Percentiles rank a stretch among this genome's conserved stretches.
phyloP scores from a whole-genome alignment of 306 rosid species.

The Pachyrhizus erosus region DNA sequence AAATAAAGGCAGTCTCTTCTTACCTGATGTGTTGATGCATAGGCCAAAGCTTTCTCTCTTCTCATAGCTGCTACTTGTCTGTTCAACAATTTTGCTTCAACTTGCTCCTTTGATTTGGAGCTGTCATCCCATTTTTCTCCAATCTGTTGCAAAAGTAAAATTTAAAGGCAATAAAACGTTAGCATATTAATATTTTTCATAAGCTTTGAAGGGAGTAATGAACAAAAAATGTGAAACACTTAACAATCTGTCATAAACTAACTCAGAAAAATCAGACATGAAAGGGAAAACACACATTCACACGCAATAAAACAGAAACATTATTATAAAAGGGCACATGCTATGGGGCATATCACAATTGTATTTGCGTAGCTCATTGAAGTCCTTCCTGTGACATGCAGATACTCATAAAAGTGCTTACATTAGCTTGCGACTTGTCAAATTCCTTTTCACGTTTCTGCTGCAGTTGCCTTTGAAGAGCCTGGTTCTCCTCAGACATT shows the following conservation, averaged over 20 bases:
- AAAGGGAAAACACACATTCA: constrained; percentile 15
- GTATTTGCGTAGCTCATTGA: neutral
- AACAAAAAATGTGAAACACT: neutral
- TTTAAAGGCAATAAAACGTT: neutral
- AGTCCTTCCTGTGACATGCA: neutral
- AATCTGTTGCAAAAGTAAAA: constrained; percentile 43
- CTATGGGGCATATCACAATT: constrained; percentile 8
- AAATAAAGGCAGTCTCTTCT: neutral
- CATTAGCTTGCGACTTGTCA: constrained; percentile 65
- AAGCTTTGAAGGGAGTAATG: neutral
- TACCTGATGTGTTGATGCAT: constrained; percentile 91
- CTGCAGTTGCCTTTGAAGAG: constrained; percentile 71
- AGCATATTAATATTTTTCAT: neutral
- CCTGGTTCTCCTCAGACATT: constrained; percentile 88
- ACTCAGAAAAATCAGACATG: neutral
- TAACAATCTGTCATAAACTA: neutral
- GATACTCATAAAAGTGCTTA: constrained; percentile 48
- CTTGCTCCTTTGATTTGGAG: constrained; percentile 73
- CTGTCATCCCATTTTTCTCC: constrained; percentile 80
- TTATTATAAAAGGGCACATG: neutral
- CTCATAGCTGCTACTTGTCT: constrained; percentile 83
- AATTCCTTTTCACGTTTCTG: constrained; percentile 72
- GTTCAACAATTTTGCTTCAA: constrained; percentile 56
- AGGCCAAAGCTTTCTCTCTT: constrained; percentile 91
- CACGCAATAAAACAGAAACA: constrained; percentile 6